Percentiles rank a stretch among this genome's conserved stretches.
Conservation (phyloP, 441 rosid genomes). For the Capsella rubella region DNA sequence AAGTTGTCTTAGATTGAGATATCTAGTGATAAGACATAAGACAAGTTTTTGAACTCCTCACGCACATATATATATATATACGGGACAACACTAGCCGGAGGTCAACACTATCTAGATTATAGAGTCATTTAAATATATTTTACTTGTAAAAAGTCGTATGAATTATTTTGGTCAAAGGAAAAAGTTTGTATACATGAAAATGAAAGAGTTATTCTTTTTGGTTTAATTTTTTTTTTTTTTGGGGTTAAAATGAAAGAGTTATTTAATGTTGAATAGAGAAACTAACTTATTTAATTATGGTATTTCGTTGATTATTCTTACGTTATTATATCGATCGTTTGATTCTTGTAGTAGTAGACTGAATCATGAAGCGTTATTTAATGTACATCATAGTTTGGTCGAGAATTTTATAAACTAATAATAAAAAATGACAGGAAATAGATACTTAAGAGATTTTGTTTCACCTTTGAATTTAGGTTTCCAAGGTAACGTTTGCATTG, state of each 20-base stretch:
- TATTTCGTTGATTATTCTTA: not conserved
- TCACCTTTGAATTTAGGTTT: slow-evolving; percentile 4
- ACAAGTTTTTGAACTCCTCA: not conserved
- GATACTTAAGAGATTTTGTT: not conserved
- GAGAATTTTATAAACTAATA: slow-evolving; percentile 5
- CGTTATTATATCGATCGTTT: too few species aligned
- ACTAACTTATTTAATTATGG: not conserved
- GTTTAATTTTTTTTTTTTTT: too few species aligned
- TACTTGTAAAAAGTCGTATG: not conserved
- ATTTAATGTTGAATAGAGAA: too few species aligned
- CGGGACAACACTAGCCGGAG: not conserved
- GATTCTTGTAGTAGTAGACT: too few species aligned
- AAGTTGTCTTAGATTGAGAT: slow-evolving; percentile 23
- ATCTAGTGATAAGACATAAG: slow-evolving; percentile 4
- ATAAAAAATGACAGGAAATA: not conserved
- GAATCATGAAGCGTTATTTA: too few species aligned
- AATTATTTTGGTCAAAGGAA: too few species aligned
- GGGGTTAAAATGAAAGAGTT: too few species aligned
- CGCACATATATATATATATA: not conserved
- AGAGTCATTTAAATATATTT: not conserved
- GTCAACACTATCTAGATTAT: not conserved
- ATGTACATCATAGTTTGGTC: not conserved
- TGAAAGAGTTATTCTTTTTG: too few species aligned
- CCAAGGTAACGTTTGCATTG: slow-evolving; percentile 22
- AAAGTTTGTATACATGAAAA: too few species aligned